These are phyloP conservation scores for Lyophyllum atratum DNA, from an alignment of 768 basidiomycete genomes.

Conservation along the genomic window DNA sequence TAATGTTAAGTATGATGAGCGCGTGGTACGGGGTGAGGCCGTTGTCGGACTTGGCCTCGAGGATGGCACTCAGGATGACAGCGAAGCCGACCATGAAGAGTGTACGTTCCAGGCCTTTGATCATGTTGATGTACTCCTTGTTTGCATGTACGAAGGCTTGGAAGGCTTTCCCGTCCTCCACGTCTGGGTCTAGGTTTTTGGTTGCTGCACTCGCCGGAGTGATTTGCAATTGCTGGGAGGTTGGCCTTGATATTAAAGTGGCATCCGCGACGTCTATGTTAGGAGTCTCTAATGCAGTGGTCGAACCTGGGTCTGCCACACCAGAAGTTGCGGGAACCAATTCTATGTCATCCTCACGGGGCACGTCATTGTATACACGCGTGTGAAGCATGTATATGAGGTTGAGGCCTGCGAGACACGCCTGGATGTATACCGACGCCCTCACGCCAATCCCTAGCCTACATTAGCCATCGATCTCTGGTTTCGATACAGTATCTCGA, in stretches of 20 bases:
- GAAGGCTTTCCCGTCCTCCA: no score
- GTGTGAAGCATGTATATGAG: neutral
- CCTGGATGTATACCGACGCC: slow-evolving; percentile 3
- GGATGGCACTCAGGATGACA: slow-evolving; percentile 1
- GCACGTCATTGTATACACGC: neutral
- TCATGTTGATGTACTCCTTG: neutral
- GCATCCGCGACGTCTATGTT: no score
- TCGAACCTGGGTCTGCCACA: no score
- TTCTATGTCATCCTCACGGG: neutral
- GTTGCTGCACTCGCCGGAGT: no score
- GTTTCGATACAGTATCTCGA: neutral
- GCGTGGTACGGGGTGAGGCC: slow-evolving; percentile 5
- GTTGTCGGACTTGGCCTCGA: neutral
- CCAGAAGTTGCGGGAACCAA: no score
- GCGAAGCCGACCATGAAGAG: slow-evolving; percentile 6
- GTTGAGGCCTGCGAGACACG: slow-evolving; percentile 1
- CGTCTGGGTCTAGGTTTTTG: no score
- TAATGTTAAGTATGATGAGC: slow-evolving; percentile 5
- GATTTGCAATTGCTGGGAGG: no score
- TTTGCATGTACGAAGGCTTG: no score
- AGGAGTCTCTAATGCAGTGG: no score
- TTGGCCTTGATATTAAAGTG: no score
- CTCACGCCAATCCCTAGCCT: slow-evolving; percentile 1
- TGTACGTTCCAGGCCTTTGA: neutral
- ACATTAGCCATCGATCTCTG: neutral